phyloP scores from a whole-genome alignment of 2,329 filamentous ascomycete genomes.

The Hortaea sp. region DNA sequence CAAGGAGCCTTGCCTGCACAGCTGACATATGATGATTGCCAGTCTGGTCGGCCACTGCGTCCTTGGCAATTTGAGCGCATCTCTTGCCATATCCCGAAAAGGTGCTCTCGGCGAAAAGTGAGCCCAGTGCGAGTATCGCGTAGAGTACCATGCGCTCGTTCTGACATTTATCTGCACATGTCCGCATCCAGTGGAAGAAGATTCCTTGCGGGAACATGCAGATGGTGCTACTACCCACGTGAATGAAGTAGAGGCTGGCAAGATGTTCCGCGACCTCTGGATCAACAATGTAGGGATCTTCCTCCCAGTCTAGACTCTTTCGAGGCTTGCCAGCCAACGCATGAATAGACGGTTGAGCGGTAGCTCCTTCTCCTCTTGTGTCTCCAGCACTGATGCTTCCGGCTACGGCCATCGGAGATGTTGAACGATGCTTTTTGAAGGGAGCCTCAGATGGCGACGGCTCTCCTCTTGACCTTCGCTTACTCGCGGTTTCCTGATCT shows the following conservation, averaged over 20 bases:
- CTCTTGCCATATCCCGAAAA: conserved; percentile 31
- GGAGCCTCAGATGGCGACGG: conserved; percentile 11
- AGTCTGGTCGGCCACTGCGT: conserved; percentile 43
- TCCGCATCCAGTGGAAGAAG: conserved; percentile 49
- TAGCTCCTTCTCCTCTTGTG: too few relatives aligned
- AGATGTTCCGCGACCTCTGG: conserved; percentile 42
- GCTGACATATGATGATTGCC: conserved; percentile 51
- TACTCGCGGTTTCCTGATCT: conserved; percentile 14
- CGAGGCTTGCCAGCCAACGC: conserved; percentile 2
- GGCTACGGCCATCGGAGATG: conserved; percentile 12
- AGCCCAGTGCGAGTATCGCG: conserved; percentile 48
- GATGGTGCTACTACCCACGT: conserved; percentile 45
- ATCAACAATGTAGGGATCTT: conserved; percentile 46
- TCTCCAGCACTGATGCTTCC: too few relatives aligned
- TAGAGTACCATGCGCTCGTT: conserved; percentile 51
- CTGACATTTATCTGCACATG: conserved; percentile 20
- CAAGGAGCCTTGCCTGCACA: conserved; percentile 56
- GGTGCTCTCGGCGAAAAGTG: conserved; percentile 44
- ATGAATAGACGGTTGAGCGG: too few relatives aligned
- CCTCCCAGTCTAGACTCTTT: conserved; percentile 32
- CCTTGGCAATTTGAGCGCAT: conserved; percentile 47
- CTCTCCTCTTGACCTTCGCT: conserved; percentile 20
- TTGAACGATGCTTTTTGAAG: conserved; percentile 22
- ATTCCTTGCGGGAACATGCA: conserved; percentile 45
- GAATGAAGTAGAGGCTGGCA: conserved; percentile 47